Base-by-base conservation (phyloP, 1,139 yeast species). In the Candida buenavistaensis region DNA sequence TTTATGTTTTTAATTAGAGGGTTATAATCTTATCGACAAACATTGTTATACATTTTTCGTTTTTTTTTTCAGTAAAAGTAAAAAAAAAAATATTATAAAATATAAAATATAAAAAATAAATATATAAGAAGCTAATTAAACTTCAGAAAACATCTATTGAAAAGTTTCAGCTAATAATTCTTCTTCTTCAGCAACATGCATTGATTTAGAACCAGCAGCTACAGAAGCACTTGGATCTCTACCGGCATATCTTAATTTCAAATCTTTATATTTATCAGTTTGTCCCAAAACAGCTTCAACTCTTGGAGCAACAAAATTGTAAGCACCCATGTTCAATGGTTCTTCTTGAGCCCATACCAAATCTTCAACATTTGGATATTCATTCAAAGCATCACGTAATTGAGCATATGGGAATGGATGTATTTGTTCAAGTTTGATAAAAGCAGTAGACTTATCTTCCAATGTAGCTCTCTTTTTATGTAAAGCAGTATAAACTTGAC, bases 331-430 rank as follows among this genome's bases (percentile, higher is more conserved):
- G 72, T 94, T 94, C 69, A 92, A 78, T 52, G 98, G 98, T 74
- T 94, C 99, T 72, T 94, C 99, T 73, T 94, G 98, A 67, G 95
- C 84, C 94, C 94, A 94, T 31, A 89, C 95, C 52, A 94, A 70
- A 60, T 94, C 98, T 63, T 84, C 82, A 45, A 83, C 59, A 62
- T 81, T 81, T 57, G 95, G 88, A 74, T 84, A 94, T 37, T 79
- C 62, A 66, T 87, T 74, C 52, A 94, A 71, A 23, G 87, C 68
- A 54, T 90, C 97, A 59, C 89, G 84, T 54, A 94, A 70, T 70
- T 87, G 96, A 41, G 94, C 92, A 68, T 72, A 94, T 66, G 98
- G 98, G 97, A 94, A 94, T 64, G 99, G 99, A 60, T 94, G 97
- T 54, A 90, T 61, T 73, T 94, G 97, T 70, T 94, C 99, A 52